phyloP scores from a whole-genome alignment of 345 rosid genomes.

The Hibiscus mutabilis region DNA sequence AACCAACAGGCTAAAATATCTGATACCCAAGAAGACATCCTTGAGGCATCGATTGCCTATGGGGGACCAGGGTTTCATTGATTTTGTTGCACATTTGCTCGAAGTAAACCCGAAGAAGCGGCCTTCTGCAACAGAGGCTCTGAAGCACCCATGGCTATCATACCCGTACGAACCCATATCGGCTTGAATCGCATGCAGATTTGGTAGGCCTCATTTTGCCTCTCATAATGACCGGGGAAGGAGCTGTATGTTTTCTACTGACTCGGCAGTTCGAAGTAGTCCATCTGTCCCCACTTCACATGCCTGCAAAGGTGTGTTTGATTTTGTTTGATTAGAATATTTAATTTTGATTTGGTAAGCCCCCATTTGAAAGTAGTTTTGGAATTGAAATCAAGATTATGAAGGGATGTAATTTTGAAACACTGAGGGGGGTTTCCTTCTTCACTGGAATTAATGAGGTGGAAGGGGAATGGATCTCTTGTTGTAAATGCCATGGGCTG shows the following conservation, averaged over 20 bases:
- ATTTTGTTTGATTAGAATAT: no score
- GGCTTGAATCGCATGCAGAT: slow-evolving; percentile 32
- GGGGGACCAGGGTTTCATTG: slow-evolving; percentile 96
- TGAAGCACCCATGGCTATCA: slow-evolving; percentile 91
- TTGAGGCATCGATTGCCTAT: slow-evolving; percentile 81
- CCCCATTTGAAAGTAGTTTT: neutral
- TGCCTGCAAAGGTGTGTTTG: neutral
- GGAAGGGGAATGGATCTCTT: neutral
- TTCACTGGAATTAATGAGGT: no score
- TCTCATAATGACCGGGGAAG: slow-evolving; percentile 19
- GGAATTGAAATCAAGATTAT: neutral
- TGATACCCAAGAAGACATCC: slow-evolving; percentile 86
- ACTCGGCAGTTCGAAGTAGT: neutral
- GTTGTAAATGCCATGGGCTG: neutral
- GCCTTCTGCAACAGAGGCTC: slow-evolving; percentile 80
- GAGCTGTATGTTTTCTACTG: slow-evolving; percentile 17
- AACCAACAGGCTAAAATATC: slow-evolving; percentile 68
- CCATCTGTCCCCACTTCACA: no score
- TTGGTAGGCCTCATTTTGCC: neutral
- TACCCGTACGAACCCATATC: slow-evolving; percentile 92
- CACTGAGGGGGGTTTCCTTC: no score
- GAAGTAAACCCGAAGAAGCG: slow-evolving; percentile 90
- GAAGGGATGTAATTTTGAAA: neutral
- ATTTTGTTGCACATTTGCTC: slow-evolving; percentile 78
- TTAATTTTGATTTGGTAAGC: neutral